Evolutionary conservation across 2,329 filamentous ascomycete species (phyloP), one percentile per base, ranked within the genome.

Genomic region (Thielaviopsis cerberus): DNA sequence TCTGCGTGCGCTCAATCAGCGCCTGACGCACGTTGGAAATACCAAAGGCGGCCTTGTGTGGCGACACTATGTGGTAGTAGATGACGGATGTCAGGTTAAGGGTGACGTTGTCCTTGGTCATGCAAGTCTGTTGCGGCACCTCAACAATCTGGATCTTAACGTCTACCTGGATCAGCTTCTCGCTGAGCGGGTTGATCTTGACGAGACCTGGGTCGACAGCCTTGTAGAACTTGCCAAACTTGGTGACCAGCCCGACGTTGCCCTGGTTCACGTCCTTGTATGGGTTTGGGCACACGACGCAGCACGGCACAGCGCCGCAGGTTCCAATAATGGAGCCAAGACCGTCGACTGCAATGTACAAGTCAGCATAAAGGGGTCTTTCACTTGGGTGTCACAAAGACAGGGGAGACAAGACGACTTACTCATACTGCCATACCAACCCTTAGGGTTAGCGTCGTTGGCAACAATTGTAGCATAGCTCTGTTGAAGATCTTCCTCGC

Each of bases 141-240:
- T 98, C 85, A 69, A 94, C 88, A 63, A 95, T 96, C 74, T 98
- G 92, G 65, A 97, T 96, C 82, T 97, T 98, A 74, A 98, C 92
- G 70, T 98, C 92, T 68, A 98, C 85, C 66, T 94, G 88, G 64
- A 88, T 84, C 50, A 98, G 78, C 60, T 78, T 81, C 76, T 98
- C 92, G 66, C 86, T 91, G 57, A 97, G 81, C 2, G 91, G 91
- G 74, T 98, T 98, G 76, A 98, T 83, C 76, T 94, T 94, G 71
- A 97, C 88, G 30, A 98, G 83, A 69, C 92, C 92, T 1, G 92
- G 92, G 70, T 98, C 92, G 64, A 97, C 91, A 11, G 92, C 89
- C 71, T 90, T 86, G 71, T 94, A 88, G 74, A 98, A 97, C 63
- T 83, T 78, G 66, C 92, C 92, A 64, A 98, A 98, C 72, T 91